Evolutionary conservation across 2,329 filamentous ascomycete genomes (phyloP).

Genomic region (Knufia petricola): DNA sequence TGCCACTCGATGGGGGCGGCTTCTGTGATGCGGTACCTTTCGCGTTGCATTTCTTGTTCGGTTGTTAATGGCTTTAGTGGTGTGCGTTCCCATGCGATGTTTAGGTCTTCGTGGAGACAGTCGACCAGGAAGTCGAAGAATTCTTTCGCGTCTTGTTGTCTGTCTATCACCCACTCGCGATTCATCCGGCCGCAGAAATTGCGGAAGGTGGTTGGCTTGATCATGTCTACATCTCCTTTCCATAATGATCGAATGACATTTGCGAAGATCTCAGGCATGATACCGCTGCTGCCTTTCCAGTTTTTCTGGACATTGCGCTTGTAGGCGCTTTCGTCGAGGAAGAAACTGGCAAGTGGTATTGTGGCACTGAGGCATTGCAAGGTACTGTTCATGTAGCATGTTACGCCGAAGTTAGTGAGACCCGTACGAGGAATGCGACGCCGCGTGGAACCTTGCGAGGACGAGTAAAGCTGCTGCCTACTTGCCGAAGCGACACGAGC

Average conservation of each 20-base stretch:
- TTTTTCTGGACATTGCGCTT: slow-evolving; percentile 50
- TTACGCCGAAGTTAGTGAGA: slow-evolving; percentile 68
- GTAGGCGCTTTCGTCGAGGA: slow-evolving; percentile 50
- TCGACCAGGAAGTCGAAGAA: slow-evolving; percentile 76
- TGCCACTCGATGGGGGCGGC: slow-evolving; percentile 68
- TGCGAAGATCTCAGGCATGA: slow-evolving; percentile 52
- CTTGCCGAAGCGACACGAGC: slow-evolving; percentile 37
- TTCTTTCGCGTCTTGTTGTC: slow-evolving; percentile 87
- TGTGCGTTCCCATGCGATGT: slow-evolving; percentile 52
- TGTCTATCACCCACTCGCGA: slow-evolving; percentile 58
- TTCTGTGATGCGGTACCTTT: slow-evolving; percentile 50
- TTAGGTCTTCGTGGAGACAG: slow-evolving; percentile 77
- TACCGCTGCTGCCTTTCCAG: slow-evolving; percentile 57
- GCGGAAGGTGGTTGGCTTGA: slow-evolving; percentile 52
- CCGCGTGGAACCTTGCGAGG: slow-evolving; percentile 33
- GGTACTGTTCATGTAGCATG: slow-evolving; percentile 88
- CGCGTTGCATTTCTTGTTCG: slow-evolving; percentile 51
- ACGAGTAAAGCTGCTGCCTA: slow-evolving; percentile 35
- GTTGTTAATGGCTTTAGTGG: slow-evolving; percentile 50
- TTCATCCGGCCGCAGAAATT: slow-evolving; percentile 57
- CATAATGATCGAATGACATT: slow-evolving; percentile 53
- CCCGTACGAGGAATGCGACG: slow-evolving; percentile 55
- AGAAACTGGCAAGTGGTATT: slow-evolving; percentile 52
- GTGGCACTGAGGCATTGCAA: slow-evolving; percentile 76
- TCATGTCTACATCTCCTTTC: slow-evolving; percentile 47